phyloP scores from a whole-genome alignment of 2,329 filamentous ascomycete genomes.

The Ophiosphaerella korrae region DNA sequence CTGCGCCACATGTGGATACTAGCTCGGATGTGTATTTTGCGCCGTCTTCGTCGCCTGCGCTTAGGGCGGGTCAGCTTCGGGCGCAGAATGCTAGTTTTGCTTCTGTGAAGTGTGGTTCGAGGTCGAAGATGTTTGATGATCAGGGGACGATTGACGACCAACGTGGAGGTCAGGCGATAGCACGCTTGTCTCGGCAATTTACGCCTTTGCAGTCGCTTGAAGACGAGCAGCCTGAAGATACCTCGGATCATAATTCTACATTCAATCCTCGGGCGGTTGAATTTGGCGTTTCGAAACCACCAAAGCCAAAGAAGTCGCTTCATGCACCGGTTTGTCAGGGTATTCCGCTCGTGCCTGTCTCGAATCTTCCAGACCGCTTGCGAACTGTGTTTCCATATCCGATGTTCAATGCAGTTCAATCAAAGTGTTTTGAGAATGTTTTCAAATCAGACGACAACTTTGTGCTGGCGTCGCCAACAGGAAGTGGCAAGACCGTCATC shows the following conservation, averaged over 20 bases:
- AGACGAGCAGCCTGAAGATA: not conserved
- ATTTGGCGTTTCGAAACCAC: not conserved
- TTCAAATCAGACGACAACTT: constrained; percentile 75
- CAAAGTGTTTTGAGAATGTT: constrained; percentile 72
- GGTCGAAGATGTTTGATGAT: not conserved
- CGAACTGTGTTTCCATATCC: constrained; percentile 73
- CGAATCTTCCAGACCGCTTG: constrained; percentile 71
- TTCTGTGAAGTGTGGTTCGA: not conserved
- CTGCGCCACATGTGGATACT: constrained; percentile 16
- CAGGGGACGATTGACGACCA: not conserved
- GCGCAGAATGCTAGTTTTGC: constrained; percentile 3
- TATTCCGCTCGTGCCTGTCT: constrained; percentile 63
- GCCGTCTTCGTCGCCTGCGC: constrained; percentile 49
- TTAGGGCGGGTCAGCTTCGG: constrained; percentile 44
- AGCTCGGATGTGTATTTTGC: constrained; percentile 39
- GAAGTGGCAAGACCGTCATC: constrained; percentile 82
- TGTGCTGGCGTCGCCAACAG: constrained; percentile 80
- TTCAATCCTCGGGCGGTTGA: not conserved
- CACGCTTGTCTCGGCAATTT: not conserved
- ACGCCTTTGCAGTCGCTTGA: too few relatives aligned
- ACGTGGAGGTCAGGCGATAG: not conserved
- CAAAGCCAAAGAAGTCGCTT: not conserved
- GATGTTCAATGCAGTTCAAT: constrained; percentile 82
- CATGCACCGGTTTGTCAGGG: constrained; percentile 57
- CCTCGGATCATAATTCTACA: not conserved